Percentiles rank a stretch among this genome's conserved stretches.
Conservation (phyloP, 2,329 filamentous ascomycete species). For the Fusarium oligoseptatum region DNA sequence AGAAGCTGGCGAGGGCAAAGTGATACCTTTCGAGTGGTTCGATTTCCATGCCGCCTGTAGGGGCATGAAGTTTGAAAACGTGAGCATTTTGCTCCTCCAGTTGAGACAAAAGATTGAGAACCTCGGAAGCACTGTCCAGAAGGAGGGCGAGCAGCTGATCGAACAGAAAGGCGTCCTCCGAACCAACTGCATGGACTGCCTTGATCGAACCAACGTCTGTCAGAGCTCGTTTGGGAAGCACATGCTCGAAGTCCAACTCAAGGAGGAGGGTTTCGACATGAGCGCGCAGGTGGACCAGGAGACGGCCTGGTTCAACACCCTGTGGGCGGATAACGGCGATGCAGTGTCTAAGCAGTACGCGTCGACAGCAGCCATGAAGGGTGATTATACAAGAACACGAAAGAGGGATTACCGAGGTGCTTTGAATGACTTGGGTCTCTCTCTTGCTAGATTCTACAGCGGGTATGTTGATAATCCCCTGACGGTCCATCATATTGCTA, state of each 20-base stretch:
- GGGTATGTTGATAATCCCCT: conserved; percentile 61
- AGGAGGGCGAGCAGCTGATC: conserved; percentile 57
- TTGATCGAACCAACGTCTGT: conserved; percentile 95
- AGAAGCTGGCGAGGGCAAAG: conserved; percentile 60
- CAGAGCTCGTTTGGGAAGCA: conserved; percentile 91
- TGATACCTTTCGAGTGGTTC: conserved; percentile 87
- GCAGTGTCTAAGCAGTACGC: conserved; percentile 96
- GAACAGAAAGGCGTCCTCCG: conserved; percentile 83
- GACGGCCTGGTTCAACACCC: conserved; percentile 92
- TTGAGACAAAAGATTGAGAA: conserved; percentile 76
- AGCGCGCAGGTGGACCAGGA: conserved; percentile 80
- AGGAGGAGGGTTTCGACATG: conserved; percentile 80
- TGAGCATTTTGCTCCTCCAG: conserved; percentile 80
- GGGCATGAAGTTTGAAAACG: conserved; percentile 98
- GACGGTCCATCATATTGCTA: conserved; percentile 8
- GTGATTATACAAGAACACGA: conserved; percentile 92
- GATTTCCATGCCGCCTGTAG: conserved; percentile 94
- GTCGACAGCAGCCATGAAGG: conserved; percentile 94
- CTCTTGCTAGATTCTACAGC: conserved; percentile 80
- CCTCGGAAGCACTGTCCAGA: conserved; percentile 77
- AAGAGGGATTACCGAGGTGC: conserved; percentile 94
- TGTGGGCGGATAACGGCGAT: conserved; percentile 98
- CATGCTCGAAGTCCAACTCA: conserved; percentile 84
- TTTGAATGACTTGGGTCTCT: conserved; percentile 90
- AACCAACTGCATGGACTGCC: conserved; percentile 98